Base-by-base conservation (phyloP, 768 basidiomycete species). In the Tulasnella calospora region DNA sequence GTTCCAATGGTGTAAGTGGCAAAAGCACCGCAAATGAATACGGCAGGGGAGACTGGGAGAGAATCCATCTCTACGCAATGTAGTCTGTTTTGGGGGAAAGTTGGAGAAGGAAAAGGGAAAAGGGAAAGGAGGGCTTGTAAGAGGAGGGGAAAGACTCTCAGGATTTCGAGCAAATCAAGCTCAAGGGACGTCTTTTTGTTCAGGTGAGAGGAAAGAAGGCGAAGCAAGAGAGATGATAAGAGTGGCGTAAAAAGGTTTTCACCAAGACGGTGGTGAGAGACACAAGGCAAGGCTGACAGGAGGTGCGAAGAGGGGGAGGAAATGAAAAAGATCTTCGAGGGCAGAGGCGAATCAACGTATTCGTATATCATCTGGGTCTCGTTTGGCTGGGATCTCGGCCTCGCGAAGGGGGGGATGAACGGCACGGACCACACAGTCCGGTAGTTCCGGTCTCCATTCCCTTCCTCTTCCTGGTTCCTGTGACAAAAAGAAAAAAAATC, bases 1-100 rank as follows among this genome's bases (percentile, higher is more conserved):
- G 75, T 61, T 19, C 75, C 75, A 17, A 61, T 21, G 46, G 41
- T 40, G 36, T 76, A 76, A 19, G 57, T 35, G 33, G 55, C 75
- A 44, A 61, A 33, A 36, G 47, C 35, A 21, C 55, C 75, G 55
- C 47, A 40, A 38, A 40, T 55, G 61, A 76, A 35, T 35, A 57
- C 30, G 55, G 57, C 57, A 23, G 74, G 51, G 8, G 75, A 76
- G 36, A 72, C 44, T 30, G 71, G 61, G 61, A 67, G 61, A 67
- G 61, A 40, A 35, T 72, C 71, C 71, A 72, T 72, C 61, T 67
- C 61, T 30, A 67, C 44, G 44, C 13, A 51, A 51, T 51, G 51
- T 23, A 51, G 61, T 67, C 61, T 67, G 30, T 12, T 67, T 67
- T 67, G 33, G 2, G 33, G 6, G 33, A 67, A 67, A 13, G 33